Base-by-base conservation (phyloP, 176 grass and related monocot genomes). In the Carex littledalei region DNA sequence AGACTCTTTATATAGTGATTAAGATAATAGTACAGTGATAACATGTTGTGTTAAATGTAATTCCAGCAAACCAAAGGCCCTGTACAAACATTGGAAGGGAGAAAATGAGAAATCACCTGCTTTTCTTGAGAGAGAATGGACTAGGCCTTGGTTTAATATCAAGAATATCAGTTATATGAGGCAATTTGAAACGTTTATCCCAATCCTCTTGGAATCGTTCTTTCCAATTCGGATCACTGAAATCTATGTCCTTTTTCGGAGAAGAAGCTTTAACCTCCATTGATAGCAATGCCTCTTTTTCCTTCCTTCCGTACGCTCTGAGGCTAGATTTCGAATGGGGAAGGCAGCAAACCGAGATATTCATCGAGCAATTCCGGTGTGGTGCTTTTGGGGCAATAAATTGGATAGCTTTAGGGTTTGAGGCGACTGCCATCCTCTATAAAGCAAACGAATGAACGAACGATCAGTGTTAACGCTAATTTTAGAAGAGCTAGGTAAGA, bases 61-160 rank as follows among this genome's bases (percentile, higher is more conserved):
- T 45, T 12, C 17, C 9, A 73, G 83, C 68, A 68, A 79, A 81
- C 3, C 12, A 82, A 17, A 2, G 24, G 10, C 45, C 55, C 21
- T 8, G 22, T 16, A 3, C 29, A 78, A 78, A 14, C 21, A 56
- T 8, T 32, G 20, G 31, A 76, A 45, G 64, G 8, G 59, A 68
- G 68, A 18, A 55, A 67, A 24, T 63, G 16, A 57, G 56, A 54
- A 26, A 53, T 26, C 18, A 98, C 95, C 92, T 91, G 85, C 87
- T 92, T 87, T 95, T 92, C 78, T 98, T 91, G 68, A 93, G 89
- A 83, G 91, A 93, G 56, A 98, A 98, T 29, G 95, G 86, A 80
- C 85, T 98, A 78, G 87, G 81, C 31, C 88, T 94, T 87, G 95
- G 95, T 63, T 89, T 80, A 43, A 93, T 71, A 91, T 94, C 92